These are phyloP conservation scores for Acer saccharum DNA, from an alignment of 345 rosid genomes.

Conservation along the genomic window DNA sequence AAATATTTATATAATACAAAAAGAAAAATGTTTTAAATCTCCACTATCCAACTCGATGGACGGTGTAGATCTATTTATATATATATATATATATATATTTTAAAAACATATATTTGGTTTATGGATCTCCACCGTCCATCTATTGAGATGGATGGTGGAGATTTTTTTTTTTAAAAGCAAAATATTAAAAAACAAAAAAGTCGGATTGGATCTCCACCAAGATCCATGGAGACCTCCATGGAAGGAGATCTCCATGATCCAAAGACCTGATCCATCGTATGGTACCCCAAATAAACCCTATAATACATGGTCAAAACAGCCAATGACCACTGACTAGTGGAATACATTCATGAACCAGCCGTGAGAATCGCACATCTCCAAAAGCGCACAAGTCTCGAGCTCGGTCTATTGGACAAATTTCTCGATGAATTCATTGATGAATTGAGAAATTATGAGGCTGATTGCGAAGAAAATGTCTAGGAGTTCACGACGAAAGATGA, in stretches of 20 bases:
- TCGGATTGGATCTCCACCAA: conserved; percentile 26
- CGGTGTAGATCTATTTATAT: too few relatives aligned
- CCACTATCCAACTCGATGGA: too few relatives aligned
- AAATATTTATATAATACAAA: too few relatives aligned
- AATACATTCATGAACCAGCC: conserved; percentile 44
- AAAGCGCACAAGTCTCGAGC: conserved; percentile 73
- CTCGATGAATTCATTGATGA: conserved; percentile 76
- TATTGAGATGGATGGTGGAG: too few relatives aligned
- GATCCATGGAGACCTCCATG: conserved; percentile 18
- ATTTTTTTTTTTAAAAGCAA: too few relatives aligned
- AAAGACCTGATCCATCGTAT: conserved; percentile 80
- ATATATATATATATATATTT: too few relatives aligned
- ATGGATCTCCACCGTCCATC: too few relatives aligned
- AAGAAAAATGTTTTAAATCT: too few relatives aligned
- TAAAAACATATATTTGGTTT: too few relatives aligned
- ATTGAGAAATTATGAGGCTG: conserved; percentile 76
- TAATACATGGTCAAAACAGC: conserved; percentile 82
- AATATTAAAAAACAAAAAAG: too few relatives aligned
- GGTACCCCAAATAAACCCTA: conserved; percentile 93
- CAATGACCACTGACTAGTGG: conserved; percentile 48
- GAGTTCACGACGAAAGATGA: conserved; percentile 89
- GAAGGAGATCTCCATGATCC: conserved; percentile 26
- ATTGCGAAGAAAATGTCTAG: conserved; percentile 84
- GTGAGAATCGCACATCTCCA: conserved; percentile 92
- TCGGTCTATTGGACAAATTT: conserved; percentile 77